These are phyloP conservation scores for Marsdenia floribunda DNA, from an alignment of 257 asterid genomes.

Conservation along the genomic window DNA sequence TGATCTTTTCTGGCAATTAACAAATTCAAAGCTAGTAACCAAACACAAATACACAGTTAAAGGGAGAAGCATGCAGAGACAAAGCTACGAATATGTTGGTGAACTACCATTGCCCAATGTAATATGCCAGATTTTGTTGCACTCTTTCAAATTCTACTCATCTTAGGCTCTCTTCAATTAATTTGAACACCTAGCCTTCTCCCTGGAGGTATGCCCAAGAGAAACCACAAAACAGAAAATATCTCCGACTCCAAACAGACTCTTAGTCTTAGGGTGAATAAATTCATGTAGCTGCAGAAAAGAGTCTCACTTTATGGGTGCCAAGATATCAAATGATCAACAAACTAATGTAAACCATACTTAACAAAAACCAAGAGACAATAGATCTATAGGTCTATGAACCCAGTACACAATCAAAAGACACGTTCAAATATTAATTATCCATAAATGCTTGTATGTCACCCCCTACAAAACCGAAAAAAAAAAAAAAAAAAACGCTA, in stretches of 20 bases:
- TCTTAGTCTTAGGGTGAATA: not conserved
- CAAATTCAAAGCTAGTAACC: not conserved
- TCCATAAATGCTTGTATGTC: not conserved
- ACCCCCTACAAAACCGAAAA: not conserved
- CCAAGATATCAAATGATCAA: not conserved
- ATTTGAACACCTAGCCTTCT: not conserved
- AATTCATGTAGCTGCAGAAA: not conserved
- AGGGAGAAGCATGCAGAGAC: not conserved
- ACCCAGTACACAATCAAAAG: not conserved
- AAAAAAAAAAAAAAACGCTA: slow-evolving; percentile 6
- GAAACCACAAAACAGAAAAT: not conserved
- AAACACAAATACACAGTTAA: not conserved
- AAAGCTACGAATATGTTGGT: not conserved
- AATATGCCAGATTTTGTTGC: not conserved
- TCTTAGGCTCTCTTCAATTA: not conserved
- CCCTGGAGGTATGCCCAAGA: not conserved
- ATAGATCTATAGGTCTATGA: not conserved
- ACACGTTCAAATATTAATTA: not conserved
- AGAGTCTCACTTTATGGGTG: not conserved
- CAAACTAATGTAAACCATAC: not conserved
- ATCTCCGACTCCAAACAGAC: not conserved
- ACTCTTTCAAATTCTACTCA: not conserved
- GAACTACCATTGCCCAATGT: not conserved
- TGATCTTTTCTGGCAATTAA: not conserved
- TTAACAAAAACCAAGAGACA: not conserved